These are phyloP conservation scores for Hymenoscyphus fraxineus DNA, from an alignment of 2,329 filamentous ascomycete species.

Conservation along the genomic window DNA sequence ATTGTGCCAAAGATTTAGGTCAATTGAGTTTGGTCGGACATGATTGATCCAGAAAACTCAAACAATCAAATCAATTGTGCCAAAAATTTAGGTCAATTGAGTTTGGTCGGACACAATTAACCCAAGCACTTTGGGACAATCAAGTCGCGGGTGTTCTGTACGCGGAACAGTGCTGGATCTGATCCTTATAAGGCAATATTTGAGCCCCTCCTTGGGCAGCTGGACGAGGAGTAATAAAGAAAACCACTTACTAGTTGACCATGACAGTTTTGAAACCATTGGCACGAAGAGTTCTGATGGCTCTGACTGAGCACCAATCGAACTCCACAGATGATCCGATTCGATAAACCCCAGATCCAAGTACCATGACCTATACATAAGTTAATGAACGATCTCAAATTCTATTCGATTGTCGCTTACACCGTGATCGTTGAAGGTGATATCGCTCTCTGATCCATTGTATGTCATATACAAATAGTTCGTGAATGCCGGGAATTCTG, in stretches of 20 bases:
- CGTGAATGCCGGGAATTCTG: conserved; percentile 89
- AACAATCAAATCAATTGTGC: too few relatives aligned
- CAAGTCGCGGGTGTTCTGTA: too few relatives aligned
- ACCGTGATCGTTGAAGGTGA: conserved; percentile 82
- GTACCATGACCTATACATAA: too few relatives aligned
- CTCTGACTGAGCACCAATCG: conserved; percentile 96
- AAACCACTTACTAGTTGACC: conserved; percentile 65
- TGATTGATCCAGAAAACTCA: too few relatives aligned
- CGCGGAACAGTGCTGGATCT: too few relatives aligned
- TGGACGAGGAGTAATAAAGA: neutral
- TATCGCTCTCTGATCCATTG: conserved; percentile 82
- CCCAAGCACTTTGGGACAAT: too few relatives aligned
- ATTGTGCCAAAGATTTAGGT: too few relatives aligned
- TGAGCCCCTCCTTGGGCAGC: neutral
- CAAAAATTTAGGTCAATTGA: too few relatives aligned
- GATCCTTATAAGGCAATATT: neutral
- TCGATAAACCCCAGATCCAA: conserved; percentile 64
- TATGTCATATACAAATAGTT: conserved; percentile 98
- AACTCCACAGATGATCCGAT: conserved; percentile 98
- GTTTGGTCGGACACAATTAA: too few relatives aligned
- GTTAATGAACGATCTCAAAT: too few relatives aligned
- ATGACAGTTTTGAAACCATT: conserved; percentile 91
- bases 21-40: too few relatives aligned
- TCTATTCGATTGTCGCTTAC: conserved; percentile 46
- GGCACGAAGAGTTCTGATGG: conserved; percentile 83